phyloP scores from a whole-genome alignment of 352 stramenopile genomes.

The Globisporangium abappressorium region DNA sequence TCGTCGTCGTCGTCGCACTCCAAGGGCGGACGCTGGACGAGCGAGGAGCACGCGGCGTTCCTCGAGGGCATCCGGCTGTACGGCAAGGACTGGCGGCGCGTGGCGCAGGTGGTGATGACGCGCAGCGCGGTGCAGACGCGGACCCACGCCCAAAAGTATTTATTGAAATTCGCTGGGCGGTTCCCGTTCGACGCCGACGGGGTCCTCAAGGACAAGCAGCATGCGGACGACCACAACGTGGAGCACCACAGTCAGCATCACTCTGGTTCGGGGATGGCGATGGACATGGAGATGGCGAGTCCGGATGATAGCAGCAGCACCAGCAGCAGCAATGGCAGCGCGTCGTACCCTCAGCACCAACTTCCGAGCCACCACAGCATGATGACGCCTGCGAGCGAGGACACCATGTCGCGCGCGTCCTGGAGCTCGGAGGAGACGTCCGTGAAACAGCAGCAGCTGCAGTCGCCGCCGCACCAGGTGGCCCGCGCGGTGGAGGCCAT shows the following conservation, averaged over 20 bases:
- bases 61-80: conserved; percentile 85
- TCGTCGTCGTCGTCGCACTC: conserved; percentile 26
- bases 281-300: conserved; percentile 5
- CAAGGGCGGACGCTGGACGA: conserved; percentile 87
- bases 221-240: conserved; percentile 10
- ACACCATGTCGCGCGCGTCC: conserved; percentile 18
- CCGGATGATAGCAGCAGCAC: not conserved
- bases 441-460: conserved; percentile 10
- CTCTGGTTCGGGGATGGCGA: not conserved
- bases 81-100: conserved; percentile 83
- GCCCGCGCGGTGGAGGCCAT: conserved; percentile 45
- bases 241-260: conserved; percentile 16
- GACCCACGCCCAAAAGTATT: conserved; percentile 91
- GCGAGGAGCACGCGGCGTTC: conserved; percentile 83
- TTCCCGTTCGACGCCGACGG: conserved; percentile 67
- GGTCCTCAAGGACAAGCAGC: conserved; percentile 32
- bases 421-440: conserved; percentile 34
- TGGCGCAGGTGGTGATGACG: conserved; percentile 80
- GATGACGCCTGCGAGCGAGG: conserved; percentile 3
- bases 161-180: conserved; percentile 88
- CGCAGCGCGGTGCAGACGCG: conserved; percentile 86
- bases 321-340: not conserved
- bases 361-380: conserved; percentile 7
- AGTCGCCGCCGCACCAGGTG: conserved; percentile 12
- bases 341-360: not conserved